phyloP scores from a whole-genome alignment of 768 basidiomycete species.

The Coprinopsis cinerea region DNA sequence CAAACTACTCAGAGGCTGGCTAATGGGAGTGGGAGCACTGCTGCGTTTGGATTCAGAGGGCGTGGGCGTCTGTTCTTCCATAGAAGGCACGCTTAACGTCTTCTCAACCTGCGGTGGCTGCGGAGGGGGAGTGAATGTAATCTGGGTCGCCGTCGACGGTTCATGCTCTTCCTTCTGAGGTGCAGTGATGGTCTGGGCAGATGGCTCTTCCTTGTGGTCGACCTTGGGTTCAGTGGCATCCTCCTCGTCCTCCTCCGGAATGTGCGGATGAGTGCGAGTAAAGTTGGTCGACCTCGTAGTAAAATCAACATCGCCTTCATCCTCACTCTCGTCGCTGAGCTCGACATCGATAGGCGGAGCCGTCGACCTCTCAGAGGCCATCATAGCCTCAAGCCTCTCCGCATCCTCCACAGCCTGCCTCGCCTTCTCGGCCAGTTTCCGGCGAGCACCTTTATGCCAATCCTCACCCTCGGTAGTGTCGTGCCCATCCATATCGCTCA shows the following conservation, averaged over 20 bases:
- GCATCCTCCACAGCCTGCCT: slow-evolving; percentile 56
- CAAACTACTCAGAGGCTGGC: slow-evolving; percentile 2
- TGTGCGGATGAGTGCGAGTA: slow-evolving; percentile 49
- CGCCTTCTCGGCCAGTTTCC: slow-evolving; percentile 67
- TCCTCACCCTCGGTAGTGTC: slow-evolving; percentile 35
- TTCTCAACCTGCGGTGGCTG: slow-evolving; percentile 1
- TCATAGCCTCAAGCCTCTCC: slow-evolving; percentile 39
- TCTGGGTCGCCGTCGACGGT: slow-evolving; percentile 7
- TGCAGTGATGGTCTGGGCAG: background rate
- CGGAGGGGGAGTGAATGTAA: slow-evolving; percentile 1
- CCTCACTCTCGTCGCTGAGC: slow-evolving; percentile 77
- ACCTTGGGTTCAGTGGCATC: too few species aligned
- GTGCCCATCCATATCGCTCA: slow-evolving; percentile 41
- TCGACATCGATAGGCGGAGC: slow-evolving; percentile 71
- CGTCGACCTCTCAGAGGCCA: slow-evolving; percentile 22
- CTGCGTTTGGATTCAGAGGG: slow-evolving; percentile 1
- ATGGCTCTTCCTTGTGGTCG: background rate
- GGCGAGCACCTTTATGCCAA: slow-evolving; percentile 61
- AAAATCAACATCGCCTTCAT: slow-evolving; percentile 42
- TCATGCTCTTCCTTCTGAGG: background rate
- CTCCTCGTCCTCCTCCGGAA: slow-evolving; percentile 68
- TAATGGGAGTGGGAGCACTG: slow-evolving; percentile 6
- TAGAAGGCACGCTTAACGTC: background rate
- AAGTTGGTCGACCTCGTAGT: slow-evolving; percentile 28
- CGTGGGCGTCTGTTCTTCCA: background rate